Evolutionary conservation across 257 asterid genomes (phyloP).

Genomic region (Apocynum venetum): DNA sequence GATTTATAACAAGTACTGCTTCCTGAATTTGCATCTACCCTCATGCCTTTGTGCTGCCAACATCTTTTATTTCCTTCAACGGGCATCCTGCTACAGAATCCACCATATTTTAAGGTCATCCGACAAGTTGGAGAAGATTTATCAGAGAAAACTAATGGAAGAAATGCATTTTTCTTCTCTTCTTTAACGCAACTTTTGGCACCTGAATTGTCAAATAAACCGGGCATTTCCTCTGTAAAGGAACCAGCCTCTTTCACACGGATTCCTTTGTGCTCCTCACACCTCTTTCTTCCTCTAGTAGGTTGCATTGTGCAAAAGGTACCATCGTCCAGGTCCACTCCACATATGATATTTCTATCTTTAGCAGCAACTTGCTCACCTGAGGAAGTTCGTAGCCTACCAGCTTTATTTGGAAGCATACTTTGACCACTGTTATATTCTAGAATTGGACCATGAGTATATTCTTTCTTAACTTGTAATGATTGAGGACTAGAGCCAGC

Average conservation of each 20-base stretch:
- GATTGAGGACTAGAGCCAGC: constrained; percentile 7
- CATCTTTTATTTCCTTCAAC: constrained; percentile 14
- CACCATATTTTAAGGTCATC: constrained; percentile 4
- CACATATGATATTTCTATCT: constrained; percentile 20
- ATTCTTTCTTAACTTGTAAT: constrained; percentile 10
- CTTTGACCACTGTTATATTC: neutral
- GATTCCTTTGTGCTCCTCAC: constrained; percentile 26
- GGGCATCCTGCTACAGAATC: constrained; percentile 11
- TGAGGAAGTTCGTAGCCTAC: neutral
- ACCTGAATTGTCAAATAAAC: constrained; percentile 9
- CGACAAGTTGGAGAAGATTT: constrained; percentile 3
- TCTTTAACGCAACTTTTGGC: neutral
- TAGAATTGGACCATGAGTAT: constrained; percentile 9
- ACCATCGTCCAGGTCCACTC: constrained; percentile 25
- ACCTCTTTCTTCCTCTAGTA: constrained; percentile 34
- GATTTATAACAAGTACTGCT: neutral
- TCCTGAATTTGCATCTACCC: neutral
- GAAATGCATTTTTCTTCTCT: constrained; percentile 3
- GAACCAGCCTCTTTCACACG: constrained; percentile 12
- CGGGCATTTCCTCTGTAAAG: neutral
- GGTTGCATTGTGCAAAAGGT: constrained; percentile 29
- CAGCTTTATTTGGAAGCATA: neutral
- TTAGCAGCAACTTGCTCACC: neutral
- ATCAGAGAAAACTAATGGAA: constrained; percentile 9
- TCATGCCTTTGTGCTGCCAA: constrained; percentile 12